phyloP scores from a whole-genome alignment of 2,329 filamentous ascomycete species.

The Graphiopsis chlorocephala region DNA sequence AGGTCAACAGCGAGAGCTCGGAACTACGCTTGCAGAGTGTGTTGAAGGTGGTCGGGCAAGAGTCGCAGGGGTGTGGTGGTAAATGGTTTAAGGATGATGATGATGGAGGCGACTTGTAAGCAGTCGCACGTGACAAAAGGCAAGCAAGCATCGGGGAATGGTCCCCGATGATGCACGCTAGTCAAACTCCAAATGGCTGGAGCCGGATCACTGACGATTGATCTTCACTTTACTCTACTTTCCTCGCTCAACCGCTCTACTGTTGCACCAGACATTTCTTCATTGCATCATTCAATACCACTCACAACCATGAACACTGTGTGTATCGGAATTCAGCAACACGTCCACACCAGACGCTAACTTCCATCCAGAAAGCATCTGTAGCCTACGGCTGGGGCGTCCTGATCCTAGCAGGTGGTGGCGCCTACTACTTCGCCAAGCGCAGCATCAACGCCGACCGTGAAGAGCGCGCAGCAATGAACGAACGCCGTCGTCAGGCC shows the following conservation, averaged over 20 bases:
- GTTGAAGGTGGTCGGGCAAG: neutral
- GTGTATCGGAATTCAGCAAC: slow-evolving; percentile 11
- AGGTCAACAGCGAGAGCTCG: neutral
- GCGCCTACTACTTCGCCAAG: slow-evolving; percentile 96
- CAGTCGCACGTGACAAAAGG: neutral
- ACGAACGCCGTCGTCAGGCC: slow-evolving; percentile 55
- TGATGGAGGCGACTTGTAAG: neutral
- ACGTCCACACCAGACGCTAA: neutral
- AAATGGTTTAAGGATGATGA: neutral
- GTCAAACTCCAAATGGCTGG: slow-evolving; percentile 1
- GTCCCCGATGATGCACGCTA: neutral
- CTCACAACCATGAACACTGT: slow-evolving; percentile 29
- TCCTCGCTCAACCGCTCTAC: neutral
- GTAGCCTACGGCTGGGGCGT: slow-evolving; percentile 82
- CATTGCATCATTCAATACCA: slow-evolving; percentile 1
- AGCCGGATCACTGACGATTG: neutral
- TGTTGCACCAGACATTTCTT: slow-evolving; percentile 10
- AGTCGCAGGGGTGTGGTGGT: neutral
- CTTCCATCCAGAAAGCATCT: slow-evolving; percentile 22
- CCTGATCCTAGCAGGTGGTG: slow-evolving; percentile 81
- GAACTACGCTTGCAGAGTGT: neutral
- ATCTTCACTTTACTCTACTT: neutral
- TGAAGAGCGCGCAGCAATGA: slow-evolving; percentile 65
- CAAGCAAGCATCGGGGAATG: neutral
- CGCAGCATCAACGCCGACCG: slow-evolving; percentile 89